Evolutionary conservation across 2,329 filamentous ascomycete genomes (phyloP).

Genomic region (Dothideomycetes sp.): DNA sequence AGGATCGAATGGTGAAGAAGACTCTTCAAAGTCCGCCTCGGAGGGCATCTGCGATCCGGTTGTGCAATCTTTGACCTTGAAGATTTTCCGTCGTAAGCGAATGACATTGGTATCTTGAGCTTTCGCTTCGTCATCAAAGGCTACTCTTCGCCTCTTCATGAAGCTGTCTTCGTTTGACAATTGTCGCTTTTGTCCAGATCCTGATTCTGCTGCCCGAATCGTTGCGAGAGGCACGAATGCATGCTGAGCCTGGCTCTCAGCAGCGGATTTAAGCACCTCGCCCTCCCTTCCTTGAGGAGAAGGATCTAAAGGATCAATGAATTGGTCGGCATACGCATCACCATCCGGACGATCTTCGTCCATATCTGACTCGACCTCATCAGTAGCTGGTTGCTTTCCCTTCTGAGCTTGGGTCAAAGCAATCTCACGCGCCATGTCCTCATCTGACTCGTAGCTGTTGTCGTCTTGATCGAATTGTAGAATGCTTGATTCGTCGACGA

Average conservation of each 20-base stretch:
- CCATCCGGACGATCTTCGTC: conserved; percentile 14
- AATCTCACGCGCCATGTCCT: conserved; percentile 30
- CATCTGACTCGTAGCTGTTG: conserved; percentile 34
- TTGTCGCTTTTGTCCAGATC: neutral
- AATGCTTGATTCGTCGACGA: conserved; percentile 58
- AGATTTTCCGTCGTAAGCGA: conserved; percentile 8
- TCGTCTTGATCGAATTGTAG: conserved; percentile 37
- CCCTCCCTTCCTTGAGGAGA: neutral
- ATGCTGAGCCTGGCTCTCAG: neutral
- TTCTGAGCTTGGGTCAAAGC: conserved; percentile 25
- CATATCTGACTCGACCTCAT: conserved; percentile 1
- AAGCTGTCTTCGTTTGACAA: neutral
- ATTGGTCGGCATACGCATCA: conserved; percentile 8
- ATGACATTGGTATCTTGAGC: neutral
- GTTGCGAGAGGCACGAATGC: neutral
- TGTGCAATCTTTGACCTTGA: conserved; percentile 18
- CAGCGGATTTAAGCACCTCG: too few relatives aligned
- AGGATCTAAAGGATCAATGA: conserved; percentile 14
- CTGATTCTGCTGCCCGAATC: neutral
- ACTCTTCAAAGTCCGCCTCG: conserved; percentile 2
- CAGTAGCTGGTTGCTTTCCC: neutral
- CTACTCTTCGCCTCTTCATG: conserved; percentile 11
- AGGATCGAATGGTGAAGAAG: conserved; percentile 15
- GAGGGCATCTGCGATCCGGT: conserved; percentile 10
- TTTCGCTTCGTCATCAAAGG: neutral